Percentiles rank a stretch among this genome's conserved stretches.
These are phyloP conservation scores for Solidago caesia DNA, from an alignment of 129 eudicot species.

Conservation along the genomic window DNA sequence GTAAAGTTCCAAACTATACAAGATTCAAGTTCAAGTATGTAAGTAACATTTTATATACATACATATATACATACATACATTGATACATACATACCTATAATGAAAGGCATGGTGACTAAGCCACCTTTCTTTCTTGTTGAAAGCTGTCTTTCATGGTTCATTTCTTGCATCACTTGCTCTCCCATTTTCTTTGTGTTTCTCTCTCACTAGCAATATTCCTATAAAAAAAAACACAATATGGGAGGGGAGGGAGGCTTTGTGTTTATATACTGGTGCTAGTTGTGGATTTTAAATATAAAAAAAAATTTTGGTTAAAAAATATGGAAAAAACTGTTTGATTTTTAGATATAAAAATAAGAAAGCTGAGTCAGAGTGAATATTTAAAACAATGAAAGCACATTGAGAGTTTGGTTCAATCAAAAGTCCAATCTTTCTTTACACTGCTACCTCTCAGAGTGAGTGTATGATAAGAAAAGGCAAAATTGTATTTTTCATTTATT, in stretches of 20 bases:
- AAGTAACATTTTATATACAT: no score
- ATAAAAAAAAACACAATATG: constrained; percentile 9
- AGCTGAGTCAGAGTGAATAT: constrained; percentile 28
- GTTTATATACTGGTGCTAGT: constrained; percentile 38
- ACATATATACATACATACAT: not conserved
- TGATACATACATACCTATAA: constrained; percentile 72
- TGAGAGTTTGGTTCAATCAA: constrained; percentile 38
- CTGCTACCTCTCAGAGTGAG: constrained; percentile 36
- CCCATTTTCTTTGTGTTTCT: constrained; percentile 27
- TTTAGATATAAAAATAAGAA: constrained; percentile 33
- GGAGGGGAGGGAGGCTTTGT: constrained; percentile 21
- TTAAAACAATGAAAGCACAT: constrained; percentile 33
- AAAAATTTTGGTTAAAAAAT: constrained; percentile 22
- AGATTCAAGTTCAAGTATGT: not conserved
- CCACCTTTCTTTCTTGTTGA: constrained; percentile 64
- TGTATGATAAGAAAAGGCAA: constrained; percentile 38
- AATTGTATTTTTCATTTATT: not conserved
- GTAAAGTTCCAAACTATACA: constrained; percentile 4
- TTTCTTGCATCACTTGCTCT: constrained; percentile 29
- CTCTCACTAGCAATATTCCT: constrained; percentile 13
- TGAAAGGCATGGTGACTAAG: constrained; percentile 82
- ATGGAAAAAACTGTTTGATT: not conserved
- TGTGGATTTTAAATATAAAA: constrained; percentile 23
- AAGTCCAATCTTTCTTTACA: constrained; percentile 34
- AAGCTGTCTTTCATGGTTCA: constrained; percentile 31